Percentiles rank a stretch among this genome's conserved stretches.
These are phyloP conservation scores for Suillus subluteus DNA, from an alignment of 768 basidiomycete genomes.

Conservation along the genomic window DNA sequence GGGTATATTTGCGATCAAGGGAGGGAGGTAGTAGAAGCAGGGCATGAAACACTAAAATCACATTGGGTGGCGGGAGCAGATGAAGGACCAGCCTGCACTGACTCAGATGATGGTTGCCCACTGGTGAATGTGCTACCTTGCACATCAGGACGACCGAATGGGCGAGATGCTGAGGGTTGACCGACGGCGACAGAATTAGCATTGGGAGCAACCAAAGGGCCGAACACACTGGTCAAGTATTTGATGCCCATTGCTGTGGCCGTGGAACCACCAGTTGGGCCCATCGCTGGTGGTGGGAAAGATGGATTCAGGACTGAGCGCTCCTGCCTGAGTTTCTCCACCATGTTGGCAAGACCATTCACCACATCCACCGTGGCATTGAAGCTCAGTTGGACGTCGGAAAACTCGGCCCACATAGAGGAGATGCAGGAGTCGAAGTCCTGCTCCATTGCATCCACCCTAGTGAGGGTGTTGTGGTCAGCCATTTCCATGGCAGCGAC, in stretches of 20 bases:
- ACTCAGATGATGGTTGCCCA: too few relatives aligned
- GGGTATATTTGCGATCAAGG: too few relatives aligned
- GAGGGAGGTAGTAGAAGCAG: too few relatives aligned
- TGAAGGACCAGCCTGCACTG: too few relatives aligned
- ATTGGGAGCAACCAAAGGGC: not conserved
- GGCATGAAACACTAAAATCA: too few relatives aligned
- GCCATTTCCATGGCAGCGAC: too few relatives aligned
- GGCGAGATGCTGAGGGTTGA: too few relatives aligned
- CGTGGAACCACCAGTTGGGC: accelerated
- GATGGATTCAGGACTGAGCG: not conserved
- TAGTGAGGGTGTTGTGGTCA: not conserved
- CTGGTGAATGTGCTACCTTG: too few relatives aligned
- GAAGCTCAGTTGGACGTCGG: not conserved
- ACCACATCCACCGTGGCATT: not conserved
- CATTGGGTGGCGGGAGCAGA: too few relatives aligned
- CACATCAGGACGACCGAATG: too few relatives aligned
- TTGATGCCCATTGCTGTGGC: not conserved
- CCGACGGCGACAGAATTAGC: too few relatives aligned
- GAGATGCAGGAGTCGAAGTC: not conserved
- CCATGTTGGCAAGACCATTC: not conserved
- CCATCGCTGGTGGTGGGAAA: not conserved
- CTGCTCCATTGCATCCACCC: not conserved
- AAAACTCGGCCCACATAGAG: not conserved
- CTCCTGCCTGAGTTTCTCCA: not conserved
- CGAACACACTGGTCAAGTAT: not conserved